Base-by-base conservation (phyloP, 2,329 filamentous ascomycete species). In the Pseudogymnoascus sp. region DNA sequence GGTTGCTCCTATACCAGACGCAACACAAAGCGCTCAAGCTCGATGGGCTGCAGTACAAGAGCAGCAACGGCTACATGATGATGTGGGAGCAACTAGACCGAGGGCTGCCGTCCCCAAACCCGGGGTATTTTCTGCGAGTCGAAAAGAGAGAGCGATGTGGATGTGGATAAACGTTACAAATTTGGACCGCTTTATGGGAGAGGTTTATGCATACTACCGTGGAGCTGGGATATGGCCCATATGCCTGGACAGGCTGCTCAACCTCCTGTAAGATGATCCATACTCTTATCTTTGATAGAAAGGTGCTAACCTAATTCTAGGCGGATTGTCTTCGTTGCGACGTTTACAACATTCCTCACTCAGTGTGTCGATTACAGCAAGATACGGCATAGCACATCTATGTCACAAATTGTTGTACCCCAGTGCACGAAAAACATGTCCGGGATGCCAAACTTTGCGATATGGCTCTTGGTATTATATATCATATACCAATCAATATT, bases 121-220 rank as follows among this genome's bases (percentile, higher is more conserved):
- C 36, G 80, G 78, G 10, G 75, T 80, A 61, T 77, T 72, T 19
- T 64, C 78, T 62, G 77, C 80, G 28, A 83, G 85, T 69, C 83
- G 86, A 0, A 83, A 83, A 74, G 84, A 88, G 68, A 86, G 84
- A 70, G 88, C 88, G 19, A 81, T 90, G 79, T 90, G 87, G 84
- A 80, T 84, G 66, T 91, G 87, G 85, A 84, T 86, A 17, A 90
- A 90, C 69, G 86, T 89, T 40, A 81, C 83, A 63, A 88, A 90
- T 69, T 73, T 91, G 63, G 88, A 91, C 71, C 83, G 83, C 62
- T 90, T 90, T 70, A 78, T 91, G 65, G 79, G 80, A 63, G 83
- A 89, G 50, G 85, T 89, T 7, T 91, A 90, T 72, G 78, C 82
- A 57, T 90, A 90, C 74, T 90, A 85, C 69, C 75, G 81, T 40